Evolutionary conservation across 2,329 filamentous ascomycete genomes (phyloP), one percentile per base, ranked within the genome.

Genomic region (Thelonectria blattea): DNA sequence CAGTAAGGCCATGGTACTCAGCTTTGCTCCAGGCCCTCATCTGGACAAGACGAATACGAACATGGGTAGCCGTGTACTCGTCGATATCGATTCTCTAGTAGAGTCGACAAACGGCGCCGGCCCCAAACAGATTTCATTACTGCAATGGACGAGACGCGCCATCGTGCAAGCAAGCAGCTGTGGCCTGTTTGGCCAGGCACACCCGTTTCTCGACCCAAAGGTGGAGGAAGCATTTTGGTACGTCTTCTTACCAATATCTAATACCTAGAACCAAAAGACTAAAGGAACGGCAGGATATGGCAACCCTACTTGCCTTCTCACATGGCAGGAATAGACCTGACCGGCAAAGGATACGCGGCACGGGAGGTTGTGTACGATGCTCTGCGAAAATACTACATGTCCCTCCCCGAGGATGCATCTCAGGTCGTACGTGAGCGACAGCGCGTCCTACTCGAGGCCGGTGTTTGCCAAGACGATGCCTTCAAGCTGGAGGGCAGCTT

Each of bases 121-220:
- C 7, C 37, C 41, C 0, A 63, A 39, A 0, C 11, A 27, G 7
- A 24, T 67, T 0, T 49, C 32, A 1, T 15, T 68, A 4, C 18
- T 50, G 0, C 43, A 66, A 1, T 68, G 66, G 66, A 17, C 47
- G 1, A 47, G 52, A 15, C 57, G 52, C n/a, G 49, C 58, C 1
- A 58, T 66, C n/a, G 62, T 68, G 0, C 65, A 68, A 17, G 65
- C 66, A 6, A 68, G 57, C 17, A 61, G 65, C 27, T 68, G 65
- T 18, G 65, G 66, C 1, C 46, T 68, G 2, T 59, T 60, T 22
- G 65, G 66, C 10, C n/a, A 57, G 1, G 49, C 58, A 3, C 65
- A 68, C 51, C 66, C 66, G 7, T 65, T 66, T 17, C 32, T 56
- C 1, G 66, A 68, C 12, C 66, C 62, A 0, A 58, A 55, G 2